Evolutionary conservation across 495 filamentous ascomycete species (phyloP).

Genomic region (Talaromyces liani): DNA sequence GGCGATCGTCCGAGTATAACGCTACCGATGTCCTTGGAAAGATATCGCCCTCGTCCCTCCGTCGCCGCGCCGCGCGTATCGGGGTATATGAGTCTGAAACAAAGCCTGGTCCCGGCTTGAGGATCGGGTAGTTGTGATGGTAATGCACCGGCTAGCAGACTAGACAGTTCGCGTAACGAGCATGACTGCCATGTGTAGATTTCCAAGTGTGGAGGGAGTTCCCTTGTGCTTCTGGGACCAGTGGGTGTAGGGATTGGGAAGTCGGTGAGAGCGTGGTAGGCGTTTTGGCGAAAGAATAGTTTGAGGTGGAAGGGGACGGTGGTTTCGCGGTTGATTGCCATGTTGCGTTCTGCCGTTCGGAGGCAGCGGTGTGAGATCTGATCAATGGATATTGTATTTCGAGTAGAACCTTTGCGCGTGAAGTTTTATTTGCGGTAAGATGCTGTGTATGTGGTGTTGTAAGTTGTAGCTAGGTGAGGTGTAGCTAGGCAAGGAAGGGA

Average conservation of each 20-base stretch:
- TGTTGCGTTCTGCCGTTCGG: background rate
- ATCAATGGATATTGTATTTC: too few species aligned
- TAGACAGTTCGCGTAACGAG: constrained; percentile 74
- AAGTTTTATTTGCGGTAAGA: background rate
- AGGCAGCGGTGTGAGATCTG: background rate
- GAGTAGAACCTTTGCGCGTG: constrained; percentile 8
- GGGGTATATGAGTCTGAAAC: constrained; percentile 80
- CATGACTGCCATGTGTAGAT: constrained; percentile 87
- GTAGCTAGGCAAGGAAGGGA: constrained; percentile 5
- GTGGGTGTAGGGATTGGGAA: constrained; percentile 17
- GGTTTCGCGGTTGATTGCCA: constrained; percentile 56
- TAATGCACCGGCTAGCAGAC: constrained; percentile 61
- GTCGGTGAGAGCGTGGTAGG: constrained; percentile 54
- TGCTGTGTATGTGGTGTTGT: background rate
- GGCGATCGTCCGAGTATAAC: constrained; percentile 57
- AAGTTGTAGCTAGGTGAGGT: background rate
- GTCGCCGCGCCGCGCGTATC: constrained; percentile 55
- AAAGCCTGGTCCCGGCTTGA: constrained; percentile 70
- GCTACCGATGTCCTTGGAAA: constrained; percentile 70
- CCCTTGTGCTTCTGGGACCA: constrained; percentile 29
- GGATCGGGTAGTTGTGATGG: constrained; percentile 66
- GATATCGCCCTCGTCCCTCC: constrained; percentile 51
- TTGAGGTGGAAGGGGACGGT: constrained; percentile 85
- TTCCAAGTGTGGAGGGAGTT: constrained; percentile 61
- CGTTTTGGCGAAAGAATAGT: constrained; percentile 72